These are phyloP conservation scores for Tricholoma bakamatsutake DNA, from an alignment of 768 basidiomycete genomes.

Conservation along the genomic window DNA sequence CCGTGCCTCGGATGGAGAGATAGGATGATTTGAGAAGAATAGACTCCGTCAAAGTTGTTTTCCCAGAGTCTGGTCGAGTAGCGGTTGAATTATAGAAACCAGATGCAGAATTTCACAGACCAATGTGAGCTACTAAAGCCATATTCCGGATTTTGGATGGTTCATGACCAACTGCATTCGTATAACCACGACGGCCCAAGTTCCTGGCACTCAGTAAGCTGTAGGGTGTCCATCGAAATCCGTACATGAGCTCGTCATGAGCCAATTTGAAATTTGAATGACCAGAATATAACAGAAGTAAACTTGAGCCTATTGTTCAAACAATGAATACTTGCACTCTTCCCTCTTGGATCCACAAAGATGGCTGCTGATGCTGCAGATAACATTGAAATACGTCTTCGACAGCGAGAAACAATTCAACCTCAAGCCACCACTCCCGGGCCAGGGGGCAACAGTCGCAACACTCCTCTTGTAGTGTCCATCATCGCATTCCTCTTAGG, in stretches of 20 bases:
- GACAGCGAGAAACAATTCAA: conserved; percentile 34
- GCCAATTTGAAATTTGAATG: not conserved
- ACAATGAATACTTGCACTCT: conserved; percentile 7
- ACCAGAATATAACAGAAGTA: conserved; percentile 20
- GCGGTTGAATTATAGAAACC: not conserved
- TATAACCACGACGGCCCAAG: conserved; percentile 19
- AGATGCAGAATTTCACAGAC: conserved; percentile 30
- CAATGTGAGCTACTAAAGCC: conserved; percentile 87
- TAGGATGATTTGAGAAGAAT: conserved; percentile 74
- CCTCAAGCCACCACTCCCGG: conserved; percentile 35
- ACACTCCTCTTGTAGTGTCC: conserved; percentile 78
- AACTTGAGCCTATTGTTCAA: conserved; percentile 20
- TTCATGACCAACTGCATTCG: conserved; percentile 26
- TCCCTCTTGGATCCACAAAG: conserved; percentile 14
- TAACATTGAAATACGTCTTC: conserved; percentile 37
- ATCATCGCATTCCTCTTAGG: conserved; percentile 86
- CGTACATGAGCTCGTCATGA: conserved; percentile 12
- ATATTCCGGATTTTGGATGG: conserved; percentile 61
- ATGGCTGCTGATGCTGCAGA: conserved; percentile 28
- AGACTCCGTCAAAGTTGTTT: conserved; percentile 86
- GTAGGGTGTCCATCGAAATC: conserved; percentile 14
- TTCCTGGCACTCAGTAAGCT: conserved; percentile 3
- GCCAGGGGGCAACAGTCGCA: conserved; percentile 69
- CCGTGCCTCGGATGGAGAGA: conserved; percentile 68
- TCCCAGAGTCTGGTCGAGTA: conserved; percentile 64